Percentiles rank a stretch among this genome's conserved stretches.
These are phyloP conservation scores for Colletotrichum melonis DNA, from an alignment of 2,329 filamentous ascomycete genomes.

Conservation along the genomic window DNA sequence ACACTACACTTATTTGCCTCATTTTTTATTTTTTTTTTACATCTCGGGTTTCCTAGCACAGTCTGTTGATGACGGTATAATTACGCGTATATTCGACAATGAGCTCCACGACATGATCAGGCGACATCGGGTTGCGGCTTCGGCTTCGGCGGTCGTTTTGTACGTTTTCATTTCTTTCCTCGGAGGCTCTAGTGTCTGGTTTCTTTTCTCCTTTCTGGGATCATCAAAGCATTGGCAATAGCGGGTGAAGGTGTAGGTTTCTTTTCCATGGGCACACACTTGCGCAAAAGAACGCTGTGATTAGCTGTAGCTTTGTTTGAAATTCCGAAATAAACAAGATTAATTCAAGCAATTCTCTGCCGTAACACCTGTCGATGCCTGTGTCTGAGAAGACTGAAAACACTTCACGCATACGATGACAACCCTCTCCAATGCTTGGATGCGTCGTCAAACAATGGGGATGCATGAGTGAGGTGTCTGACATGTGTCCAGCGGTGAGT, in stretches of 20 bases:
- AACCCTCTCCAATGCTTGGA: too few species aligned
- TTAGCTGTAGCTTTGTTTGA: constrained; percentile 14
- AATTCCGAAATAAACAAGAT: constrained; percentile 9
- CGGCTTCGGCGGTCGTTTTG: constrained; percentile 18
- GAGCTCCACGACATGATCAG: constrained; percentile 33
- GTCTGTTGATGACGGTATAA: constrained; percentile 24
- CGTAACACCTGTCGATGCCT: not conserved
- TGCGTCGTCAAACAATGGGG: too few species aligned
- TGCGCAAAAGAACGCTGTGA: constrained; percentile 8
- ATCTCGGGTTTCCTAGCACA: not conserved
- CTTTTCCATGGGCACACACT: not conserved
- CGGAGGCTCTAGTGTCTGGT: not conserved
- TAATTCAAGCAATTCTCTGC: not conserved
- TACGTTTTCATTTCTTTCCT: constrained; percentile 11
- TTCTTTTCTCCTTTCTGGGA: constrained; percentile 3
- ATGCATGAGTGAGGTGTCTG: not conserved
- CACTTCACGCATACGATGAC: too few species aligned
- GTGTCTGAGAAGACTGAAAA: not conserved
- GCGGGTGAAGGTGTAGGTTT: constrained; percentile 16
- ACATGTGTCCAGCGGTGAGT: not conserved
- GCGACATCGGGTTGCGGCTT: constrained; percentile 24
- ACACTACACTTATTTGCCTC: not conserved
- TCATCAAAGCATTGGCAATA: constrained; percentile 19
- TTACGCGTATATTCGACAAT: constrained; percentile 24
- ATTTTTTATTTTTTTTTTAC: not conserved